These are phyloP conservation scores for Betula pendula DNA, from an alignment of 306 rosid species.

Conservation along the genomic window DNA sequence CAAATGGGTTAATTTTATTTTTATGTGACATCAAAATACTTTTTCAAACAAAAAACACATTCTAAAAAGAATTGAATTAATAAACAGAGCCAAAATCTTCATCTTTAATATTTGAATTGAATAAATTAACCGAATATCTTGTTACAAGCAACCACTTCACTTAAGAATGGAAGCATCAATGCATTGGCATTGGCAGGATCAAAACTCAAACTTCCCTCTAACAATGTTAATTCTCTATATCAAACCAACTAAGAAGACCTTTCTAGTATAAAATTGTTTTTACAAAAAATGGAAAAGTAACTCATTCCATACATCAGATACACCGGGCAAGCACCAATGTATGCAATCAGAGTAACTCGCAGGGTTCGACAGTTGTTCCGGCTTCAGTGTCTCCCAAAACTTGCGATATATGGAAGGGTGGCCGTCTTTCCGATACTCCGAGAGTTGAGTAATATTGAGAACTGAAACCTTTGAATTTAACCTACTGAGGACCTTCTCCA, in stretches of 20 bases:
- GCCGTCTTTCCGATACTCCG: conserved; percentile 90
- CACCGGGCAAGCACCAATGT: conserved; percentile 98
- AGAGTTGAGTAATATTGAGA: conserved; percentile 83
- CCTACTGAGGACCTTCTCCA: conserved; percentile 58
- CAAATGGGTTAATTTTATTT: too few species aligned
- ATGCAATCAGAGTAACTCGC: conserved; percentile 90
- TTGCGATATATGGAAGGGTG: conserved; percentile 92
- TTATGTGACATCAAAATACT: too few species aligned
- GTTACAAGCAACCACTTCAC: neutral
- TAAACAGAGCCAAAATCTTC: neutral
- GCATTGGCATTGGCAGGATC: neutral
- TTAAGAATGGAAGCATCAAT: neutral
- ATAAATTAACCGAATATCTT: neutral
- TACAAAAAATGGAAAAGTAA: conserved; percentile 72
- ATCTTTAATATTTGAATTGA: neutral
- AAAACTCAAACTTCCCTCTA: neutral
- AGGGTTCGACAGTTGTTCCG: conserved; percentile 74
- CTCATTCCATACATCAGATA: conserved; percentile 96
- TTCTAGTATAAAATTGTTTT: neutral
- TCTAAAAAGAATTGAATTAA: neutral
- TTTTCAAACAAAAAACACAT: too few species aligned
- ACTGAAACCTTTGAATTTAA: conserved; percentile 72
- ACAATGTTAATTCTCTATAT: neutral
- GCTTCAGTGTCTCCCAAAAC: conserved; percentile 83
- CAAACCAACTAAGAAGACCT: neutral